Conservation (phyloP, 805 yeast species). For the Nakazawaea molendinolei region DNA sequence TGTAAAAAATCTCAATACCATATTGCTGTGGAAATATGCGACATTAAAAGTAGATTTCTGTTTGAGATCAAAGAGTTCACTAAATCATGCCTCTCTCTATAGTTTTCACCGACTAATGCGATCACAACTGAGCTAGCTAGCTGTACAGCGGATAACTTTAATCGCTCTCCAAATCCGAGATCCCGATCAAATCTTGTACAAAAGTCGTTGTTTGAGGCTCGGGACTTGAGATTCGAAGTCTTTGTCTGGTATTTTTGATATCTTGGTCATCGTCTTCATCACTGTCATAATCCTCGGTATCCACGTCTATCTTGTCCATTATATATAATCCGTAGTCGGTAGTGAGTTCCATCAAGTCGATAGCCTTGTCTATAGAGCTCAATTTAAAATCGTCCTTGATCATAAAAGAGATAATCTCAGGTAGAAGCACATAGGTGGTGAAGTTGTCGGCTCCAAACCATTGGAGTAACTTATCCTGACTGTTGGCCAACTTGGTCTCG, state of each 20-base stretch:
- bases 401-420: constrained; percentile 50
- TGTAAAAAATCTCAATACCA: no score
- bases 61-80: no score
- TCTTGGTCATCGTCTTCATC: constrained; percentile 9
- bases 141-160: no score
- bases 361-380: constrained; percentile 34
- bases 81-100: no score
- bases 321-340: constrained; percentile 29
- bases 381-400: constrained; percentile 38
- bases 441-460: constrained; percentile 61
- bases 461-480: constrained; percentile 31
- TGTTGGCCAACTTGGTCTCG: constrained; percentile 22
- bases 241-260: background rate
- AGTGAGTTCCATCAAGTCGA: constrained; percentile 39
- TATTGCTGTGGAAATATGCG: no score
- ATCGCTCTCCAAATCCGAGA: no score
- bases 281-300: constrained; percentile 11
- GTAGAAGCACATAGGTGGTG: constrained; percentile 51
- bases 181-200: no score
- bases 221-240: no score
- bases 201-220: no score
- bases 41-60: no score
- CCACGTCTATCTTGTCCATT: constrained; percentile 20
- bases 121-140: no score
- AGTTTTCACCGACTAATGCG: no score